phyloP scores from a whole-genome alignment of 75 land plant genomes.

The Cupressus sempervirens region DNA sequence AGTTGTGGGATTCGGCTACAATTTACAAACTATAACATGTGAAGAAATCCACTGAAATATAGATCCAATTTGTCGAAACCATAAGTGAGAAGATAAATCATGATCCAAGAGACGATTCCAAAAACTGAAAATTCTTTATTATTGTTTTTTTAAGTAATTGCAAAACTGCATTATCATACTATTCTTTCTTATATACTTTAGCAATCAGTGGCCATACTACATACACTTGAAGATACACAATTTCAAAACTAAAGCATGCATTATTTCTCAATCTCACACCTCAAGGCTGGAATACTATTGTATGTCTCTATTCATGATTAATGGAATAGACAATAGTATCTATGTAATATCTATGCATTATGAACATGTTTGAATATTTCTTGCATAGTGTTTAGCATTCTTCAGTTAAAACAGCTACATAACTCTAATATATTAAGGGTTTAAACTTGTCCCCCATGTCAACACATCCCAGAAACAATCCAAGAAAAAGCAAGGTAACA shows the following conservation, averaged over 20 bases:
- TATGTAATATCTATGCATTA: neutral
- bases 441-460: neutral
- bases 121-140: neutral
- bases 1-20: neutral
- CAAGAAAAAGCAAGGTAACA: too few species aligned
- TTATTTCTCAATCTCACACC: neutral
- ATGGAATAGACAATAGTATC: neutral
- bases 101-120: neutral
- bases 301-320: neutral
- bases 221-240: neutral
- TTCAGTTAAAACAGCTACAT: neutral
- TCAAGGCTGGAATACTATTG: neutral
- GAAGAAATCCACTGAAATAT: neutral
- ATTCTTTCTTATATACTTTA: neutral
- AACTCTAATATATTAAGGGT: neutral
- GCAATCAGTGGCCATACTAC: neutral
- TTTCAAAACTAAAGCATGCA: neutral
- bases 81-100: neutral
- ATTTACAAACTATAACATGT: neutral
- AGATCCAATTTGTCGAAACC: neutral
- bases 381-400: neutral
- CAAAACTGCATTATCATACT: neutral
- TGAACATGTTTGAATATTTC: neutral
- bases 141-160: neutral
- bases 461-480: neutral